These are phyloP conservation scores for Phascolomyces articulosus DNA, from an alignment of 371 early-diverging fungal species.

Conservation along the genomic window DNA sequence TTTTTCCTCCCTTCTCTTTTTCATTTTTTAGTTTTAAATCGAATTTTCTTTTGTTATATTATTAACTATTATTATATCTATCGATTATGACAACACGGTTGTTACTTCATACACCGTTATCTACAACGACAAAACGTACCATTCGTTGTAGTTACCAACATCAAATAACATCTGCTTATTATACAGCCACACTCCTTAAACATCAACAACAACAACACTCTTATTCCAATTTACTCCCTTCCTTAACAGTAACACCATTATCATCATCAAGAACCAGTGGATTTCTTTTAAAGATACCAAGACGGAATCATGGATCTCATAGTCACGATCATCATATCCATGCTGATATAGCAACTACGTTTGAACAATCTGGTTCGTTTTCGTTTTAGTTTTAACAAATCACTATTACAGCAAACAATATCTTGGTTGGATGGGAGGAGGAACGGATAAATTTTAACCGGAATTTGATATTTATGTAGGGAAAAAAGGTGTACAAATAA, in stretches of 20 bases:
- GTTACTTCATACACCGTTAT: neutral
- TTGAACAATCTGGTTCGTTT: slow-evolving; percentile 5
- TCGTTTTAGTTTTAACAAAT: too few relatives aligned
- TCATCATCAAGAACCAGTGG: neutral
- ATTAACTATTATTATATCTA: neutral
- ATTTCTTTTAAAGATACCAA: too few relatives aligned
- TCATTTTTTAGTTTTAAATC: neutral
- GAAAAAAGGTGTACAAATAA: slow-evolving; percentile 63
- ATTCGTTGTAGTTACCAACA: neutral
- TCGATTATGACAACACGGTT: slow-evolving; percentile 1
- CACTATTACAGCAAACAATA: too few relatives aligned
- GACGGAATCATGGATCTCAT: neutral
- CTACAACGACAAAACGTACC: neutral
- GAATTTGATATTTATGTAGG: slow-evolving; percentile 21
- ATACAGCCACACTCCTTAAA: neutral
- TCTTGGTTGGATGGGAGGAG: too few relatives aligned
- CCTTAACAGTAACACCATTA: neutral
- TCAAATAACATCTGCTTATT: slow-evolving; percentile 2
- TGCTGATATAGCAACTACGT: slow-evolving; percentile 4
- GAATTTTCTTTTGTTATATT: neutral
- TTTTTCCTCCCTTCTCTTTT: neutral
- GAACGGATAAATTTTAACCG: neutral
- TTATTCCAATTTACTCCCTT: too few relatives aligned
- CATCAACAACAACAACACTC: neutral
- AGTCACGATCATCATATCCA: slow-evolving; percentile 7